Base-by-base conservation (phyloP, 768 basidiomycete genomes). In the Termitomyces sp. region DNA sequence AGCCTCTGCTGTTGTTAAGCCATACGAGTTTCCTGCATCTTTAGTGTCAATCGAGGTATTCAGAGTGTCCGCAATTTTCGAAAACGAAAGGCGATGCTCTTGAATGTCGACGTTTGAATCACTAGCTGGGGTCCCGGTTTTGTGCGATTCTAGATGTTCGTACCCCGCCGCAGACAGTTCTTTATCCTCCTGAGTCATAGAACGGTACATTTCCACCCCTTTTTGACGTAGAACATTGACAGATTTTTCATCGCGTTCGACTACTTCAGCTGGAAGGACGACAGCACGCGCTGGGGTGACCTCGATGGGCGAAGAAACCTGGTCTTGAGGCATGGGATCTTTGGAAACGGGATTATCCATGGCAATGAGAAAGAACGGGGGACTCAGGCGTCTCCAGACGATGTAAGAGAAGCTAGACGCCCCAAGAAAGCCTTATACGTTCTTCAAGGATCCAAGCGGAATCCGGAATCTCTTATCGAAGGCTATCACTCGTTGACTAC, bases 141-240 rank as follows among this genome's bases (percentile, higher is more conserved):
- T 72, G 13, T 78, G 73, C 60, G 76, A 74, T 33, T 80, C 73
- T 30, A 88, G 74, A 66, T 86, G 83, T 53, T 83, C 83, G 67
- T 88, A 88, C 2, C 85, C 85, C n/a, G 86, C 86, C 2, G 81
- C 83, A 14, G 85, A 83, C 50, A 88, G 79, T 51, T 84, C 83
- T 63, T 77, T 81, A 58, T 87, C 85, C 67, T 87, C 86, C 64
- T 82, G 78, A n/a, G 86, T 87, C 68, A 86, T 69, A 57, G 85
- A 80, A 55, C 81, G 78, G 60, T 79, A 82, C 81, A 86, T 79
- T 67, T 85, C 84, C 50, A 79, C 77, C 14, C 84, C 84, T 61
- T 79, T 79, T 38, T 81, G 81, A 49, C 83, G 79, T 35, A 68
- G 30, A 44, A 59, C 55, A 52, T 64, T 66, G 36, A 58, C 62